These are phyloP conservation scores for Eruca vesicaria DNA, from an alignment of 441 rosid genomes.

Conservation along the genomic window DNA sequence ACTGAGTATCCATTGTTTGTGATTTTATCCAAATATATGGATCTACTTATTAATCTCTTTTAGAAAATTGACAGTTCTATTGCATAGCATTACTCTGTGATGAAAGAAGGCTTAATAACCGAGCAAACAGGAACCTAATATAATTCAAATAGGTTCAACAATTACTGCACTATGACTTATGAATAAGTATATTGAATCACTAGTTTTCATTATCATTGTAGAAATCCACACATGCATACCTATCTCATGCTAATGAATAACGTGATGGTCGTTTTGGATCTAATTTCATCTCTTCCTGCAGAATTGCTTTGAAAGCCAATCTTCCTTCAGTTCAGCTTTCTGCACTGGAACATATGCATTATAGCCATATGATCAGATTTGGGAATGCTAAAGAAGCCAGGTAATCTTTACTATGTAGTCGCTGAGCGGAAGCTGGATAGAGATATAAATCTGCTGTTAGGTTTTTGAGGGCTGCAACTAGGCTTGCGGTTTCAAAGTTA, in stretches of 20 bases:
- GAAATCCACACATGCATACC: background rate
- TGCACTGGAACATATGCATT: slow-evolving; percentile 95
- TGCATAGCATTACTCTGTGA: background rate
- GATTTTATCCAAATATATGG: background rate
- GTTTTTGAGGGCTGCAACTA: slow-evolving; percentile 1
- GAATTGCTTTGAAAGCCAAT: slow-evolving; percentile 78
- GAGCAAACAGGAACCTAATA: background rate
- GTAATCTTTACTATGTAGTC: slow-evolving; percentile 41
- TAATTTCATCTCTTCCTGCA: slow-evolving; percentile 35
- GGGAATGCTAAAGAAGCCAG: slow-evolving; percentile 80
- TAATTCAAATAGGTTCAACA: background rate
- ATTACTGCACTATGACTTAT: background rate
- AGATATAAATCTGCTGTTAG: background rate
- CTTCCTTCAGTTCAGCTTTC: slow-evolving; percentile 69
- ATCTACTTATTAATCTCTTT: slow-evolving; percentile 5
- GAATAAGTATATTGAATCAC: background rate
- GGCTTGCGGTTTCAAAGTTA: slow-evolving; percentile 5
- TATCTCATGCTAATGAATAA: slow-evolving; percentile 9
- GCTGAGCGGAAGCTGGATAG: slow-evolving; percentile 11
- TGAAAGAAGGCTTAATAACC: background rate
- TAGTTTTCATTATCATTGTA: slow-evolving; percentile 1
- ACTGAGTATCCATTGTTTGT: slow-evolving; percentile 9
- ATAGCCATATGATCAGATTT: slow-evolving; percentile 96
- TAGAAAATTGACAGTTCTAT: background rate
- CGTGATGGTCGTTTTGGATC: background rate